Base-by-base conservation (phyloP, 352 stramenopile species). In the Phytophthora ohioensis region DNA sequence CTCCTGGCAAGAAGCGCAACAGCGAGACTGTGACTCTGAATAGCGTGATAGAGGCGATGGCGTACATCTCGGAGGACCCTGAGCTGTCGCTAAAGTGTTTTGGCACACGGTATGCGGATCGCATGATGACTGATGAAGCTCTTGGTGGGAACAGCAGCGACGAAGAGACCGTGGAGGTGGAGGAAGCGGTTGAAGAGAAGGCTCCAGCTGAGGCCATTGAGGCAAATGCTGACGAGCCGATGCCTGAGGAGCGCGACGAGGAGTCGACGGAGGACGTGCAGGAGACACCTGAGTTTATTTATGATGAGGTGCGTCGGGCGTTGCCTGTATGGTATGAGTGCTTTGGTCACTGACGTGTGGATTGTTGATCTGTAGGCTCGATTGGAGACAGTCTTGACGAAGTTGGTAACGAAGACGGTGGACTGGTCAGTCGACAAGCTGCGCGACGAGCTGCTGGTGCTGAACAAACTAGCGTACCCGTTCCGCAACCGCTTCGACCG, bases 351-450 rank as follows among this genome's bases (percentile, higher is more conserved):
- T 52, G 51, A 62, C 3, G 17, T 34, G 3, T 30, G 41, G 17
- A 8, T 55, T 66, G 45, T 60, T 3, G 31, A 35, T 66, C 8
- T 66, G 17, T 47, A 95, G 89, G 62, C 63, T 46, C 79, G 77
- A 51, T 92, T 96, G 87, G 52, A 64, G 46, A 49, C 34, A 6
- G 61, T 76, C 31, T 63, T 96, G 55, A 60, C 78, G n/a, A 55
- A 74, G 31, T 51, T 93, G 48, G 84, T 95, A 35, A 52, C 59
- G 12, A 92, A 90, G 57, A 91, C 87, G 10, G 70, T 71, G 7
- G 54, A 64, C 27, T 96, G 89, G 89, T 91, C 75, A 3, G 78
- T 95, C 3, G 86, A 94, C 45, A 81, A 89, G 61, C 75, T 94
- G 46, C 88, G 87, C 2, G 81, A 91, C 43, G 77, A 93, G 64